phyloP scores from a whole-genome alignment of 176 grass and related monocot species.

The Triticum monococcum region DNA sequence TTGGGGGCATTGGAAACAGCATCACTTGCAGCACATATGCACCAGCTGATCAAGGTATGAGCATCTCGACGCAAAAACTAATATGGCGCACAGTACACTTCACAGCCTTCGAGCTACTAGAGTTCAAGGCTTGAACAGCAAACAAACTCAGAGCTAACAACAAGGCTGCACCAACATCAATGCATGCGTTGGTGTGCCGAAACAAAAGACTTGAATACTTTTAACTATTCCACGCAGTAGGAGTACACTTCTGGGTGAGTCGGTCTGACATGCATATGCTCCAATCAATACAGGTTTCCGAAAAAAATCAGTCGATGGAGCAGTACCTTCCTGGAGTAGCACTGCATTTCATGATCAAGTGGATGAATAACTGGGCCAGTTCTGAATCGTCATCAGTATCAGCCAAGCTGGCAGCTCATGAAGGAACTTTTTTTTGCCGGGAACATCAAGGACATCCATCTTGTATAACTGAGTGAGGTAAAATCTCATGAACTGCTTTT shows the following conservation, averaged over 20 bases:
- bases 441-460: not conserved
- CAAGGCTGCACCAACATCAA: slow-evolving; percentile 40
- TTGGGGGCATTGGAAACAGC: slow-evolving; percentile 34
- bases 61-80: slow-evolving; percentile 49
- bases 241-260: slow-evolving; percentile 3
- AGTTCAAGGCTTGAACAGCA: slow-evolving; percentile 36
- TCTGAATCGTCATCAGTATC: not conserved
- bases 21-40: slow-evolving; percentile 7
- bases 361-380: not conserved
- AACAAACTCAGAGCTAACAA: slow-evolving; percentile 23
- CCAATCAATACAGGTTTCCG: not conserved
- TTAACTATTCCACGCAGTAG: slow-evolving; percentile 4
- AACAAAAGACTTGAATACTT: slow-evolving; percentile 16
- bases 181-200: slow-evolving; percentile 32
- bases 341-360: slow-evolving; percentile 3
- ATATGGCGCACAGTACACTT: not conserved
- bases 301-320: not conserved
- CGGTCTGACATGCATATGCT: slow-evolving; percentile 26
- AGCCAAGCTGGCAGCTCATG: not conserved
- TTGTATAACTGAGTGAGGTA: not conserved
- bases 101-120: slow-evolving; percentile 6
- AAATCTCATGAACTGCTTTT: not conserved
- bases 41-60: slow-evolving; percentile 23
- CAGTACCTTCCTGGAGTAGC: not conserved
- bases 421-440: not conserved